A percentile compares a stretch with the other conserved stretches of the same genome.
phyloP scores from a whole-genome alignment of 257 asterid genomes.

The Euphrasia confusa region DNA sequence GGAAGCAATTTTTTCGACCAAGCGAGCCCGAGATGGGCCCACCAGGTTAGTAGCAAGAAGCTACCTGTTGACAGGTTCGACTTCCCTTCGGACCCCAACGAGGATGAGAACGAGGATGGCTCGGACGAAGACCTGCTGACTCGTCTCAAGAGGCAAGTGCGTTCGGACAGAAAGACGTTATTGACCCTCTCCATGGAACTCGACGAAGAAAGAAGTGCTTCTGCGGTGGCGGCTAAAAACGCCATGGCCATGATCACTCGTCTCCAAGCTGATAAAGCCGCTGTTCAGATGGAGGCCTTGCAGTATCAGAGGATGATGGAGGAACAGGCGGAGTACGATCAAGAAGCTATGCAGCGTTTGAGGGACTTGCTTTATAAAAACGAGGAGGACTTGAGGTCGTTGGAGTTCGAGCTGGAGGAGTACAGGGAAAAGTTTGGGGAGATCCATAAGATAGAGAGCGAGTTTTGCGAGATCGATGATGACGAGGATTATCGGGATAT shows the following conservation, averaged over 20 bases:
- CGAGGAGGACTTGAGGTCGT: conserved; percentile 55
- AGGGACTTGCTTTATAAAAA: conserved; percentile 53
- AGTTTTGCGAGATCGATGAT: conserved; percentile 66
- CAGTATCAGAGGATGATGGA: conserved; percentile 95
- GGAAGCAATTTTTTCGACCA: conserved; percentile 53
- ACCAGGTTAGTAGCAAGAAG: conserved; percentile 28
- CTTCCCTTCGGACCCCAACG: conserved; percentile 29
- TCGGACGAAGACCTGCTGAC: conserved; percentile 29
- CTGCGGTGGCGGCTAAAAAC: conserved; percentile 81
- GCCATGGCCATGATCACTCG: conserved; percentile 97
- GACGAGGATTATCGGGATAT: conserved; percentile 70
- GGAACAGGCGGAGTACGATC: conserved; percentile 80
- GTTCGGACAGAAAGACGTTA: conserved; percentile 46
- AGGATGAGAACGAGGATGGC: conserved; percentile 25
- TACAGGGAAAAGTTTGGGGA: conserved; percentile 54
- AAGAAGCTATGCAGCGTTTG: conserved; percentile 71
- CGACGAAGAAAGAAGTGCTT: conserved; percentile 90
- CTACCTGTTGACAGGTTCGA: conserved; percentile 32
- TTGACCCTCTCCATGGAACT: conserved; percentile 66
- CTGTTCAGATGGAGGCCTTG: conserved; percentile 84
- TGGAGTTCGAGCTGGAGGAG: conserved; percentile 54
- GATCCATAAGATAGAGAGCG: conserved; percentile 54
- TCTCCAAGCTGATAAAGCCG: conserved; percentile 75
- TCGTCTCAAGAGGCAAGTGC: conserved; percentile 44
- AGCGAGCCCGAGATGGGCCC: conserved; percentile 51